Percentiles rank a stretch among this genome's conserved stretches.
These are phyloP conservation scores for Xylaria scruposa DNA, from an alignment of 495 filamentous ascomycete genomes.

Conservation along the genomic window DNA sequence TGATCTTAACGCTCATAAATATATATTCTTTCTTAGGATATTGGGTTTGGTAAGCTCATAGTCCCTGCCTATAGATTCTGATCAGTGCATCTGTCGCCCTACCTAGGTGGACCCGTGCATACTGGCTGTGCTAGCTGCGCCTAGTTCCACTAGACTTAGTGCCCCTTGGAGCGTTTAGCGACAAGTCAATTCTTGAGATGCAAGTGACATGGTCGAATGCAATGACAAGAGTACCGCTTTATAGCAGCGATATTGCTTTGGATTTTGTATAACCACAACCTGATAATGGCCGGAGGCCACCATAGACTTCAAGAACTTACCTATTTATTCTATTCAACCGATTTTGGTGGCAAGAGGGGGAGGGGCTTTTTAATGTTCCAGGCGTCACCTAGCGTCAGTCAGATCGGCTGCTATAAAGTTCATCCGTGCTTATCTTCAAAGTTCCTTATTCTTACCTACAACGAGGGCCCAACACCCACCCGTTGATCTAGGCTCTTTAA, in stretches of 20 bases:
- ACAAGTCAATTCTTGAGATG: neutral
- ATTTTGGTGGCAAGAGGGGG: neutral
- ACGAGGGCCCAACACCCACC: neutral
- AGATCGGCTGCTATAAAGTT: neutral
- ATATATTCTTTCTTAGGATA: too few species aligned
- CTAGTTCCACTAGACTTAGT: neutral
- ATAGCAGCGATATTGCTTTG: neutral
- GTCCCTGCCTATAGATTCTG: too few species aligned
- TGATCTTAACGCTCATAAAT: too few species aligned
- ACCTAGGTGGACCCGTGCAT: neutral
- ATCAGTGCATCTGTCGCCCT: neutral
- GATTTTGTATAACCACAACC: neutral
- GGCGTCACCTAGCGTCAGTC: neutral
- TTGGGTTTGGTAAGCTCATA: too few species aligned
- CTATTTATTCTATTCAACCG: neutral
- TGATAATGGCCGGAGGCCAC: neutral
- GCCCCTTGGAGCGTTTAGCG: neutral
- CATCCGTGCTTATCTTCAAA: conserved; percentile 24
- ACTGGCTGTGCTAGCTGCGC: conserved; percentile 12
- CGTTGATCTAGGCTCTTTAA: neutral
- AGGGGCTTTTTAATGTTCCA: neutral
- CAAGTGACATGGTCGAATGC: neutral
- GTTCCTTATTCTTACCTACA: neutral
- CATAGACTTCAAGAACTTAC: neutral
- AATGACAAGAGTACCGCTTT: neutral